phyloP scores from a whole-genome alignment of 2,329 filamentous ascomycete species.

The Ceratocystiopsis sp. region DNA sequence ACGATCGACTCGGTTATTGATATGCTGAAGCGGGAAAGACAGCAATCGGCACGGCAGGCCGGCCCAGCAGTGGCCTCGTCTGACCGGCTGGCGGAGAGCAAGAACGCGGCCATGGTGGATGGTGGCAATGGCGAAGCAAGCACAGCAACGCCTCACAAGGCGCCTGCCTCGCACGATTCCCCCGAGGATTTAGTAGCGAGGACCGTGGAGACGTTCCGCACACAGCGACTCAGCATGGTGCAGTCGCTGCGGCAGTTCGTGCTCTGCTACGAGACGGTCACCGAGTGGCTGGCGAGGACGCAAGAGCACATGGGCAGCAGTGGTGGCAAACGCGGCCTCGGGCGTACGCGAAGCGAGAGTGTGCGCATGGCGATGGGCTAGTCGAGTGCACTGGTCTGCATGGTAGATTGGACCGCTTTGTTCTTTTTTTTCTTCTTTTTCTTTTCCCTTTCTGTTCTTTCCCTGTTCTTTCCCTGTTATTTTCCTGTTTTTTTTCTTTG shows the following conservation, averaged over 20 bases:
- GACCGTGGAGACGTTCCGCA: slow-evolving; percentile 80
- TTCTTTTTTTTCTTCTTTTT: too few species aligned
- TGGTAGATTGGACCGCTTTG: too few species aligned
- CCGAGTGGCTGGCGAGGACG: slow-evolving; percentile 60
- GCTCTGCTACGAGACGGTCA: slow-evolving; percentile 85
- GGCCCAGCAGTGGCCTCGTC: background rate
- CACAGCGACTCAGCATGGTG: slow-evolving; percentile 87
- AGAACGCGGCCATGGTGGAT: slow-evolving; percentile 2
- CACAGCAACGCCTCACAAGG: too few species aligned
- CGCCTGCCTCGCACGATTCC: too few species aligned
- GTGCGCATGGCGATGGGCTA: slow-evolving; percentile 3
- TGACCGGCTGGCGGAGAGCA: background rate
- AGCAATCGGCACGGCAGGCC: background rate
- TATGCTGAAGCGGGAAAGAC: slow-evolving; percentile 75
- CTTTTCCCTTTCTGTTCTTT: too few species aligned
- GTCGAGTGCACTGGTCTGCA: background rate
- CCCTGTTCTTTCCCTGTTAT: too few species aligned
- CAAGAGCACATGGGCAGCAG: slow-evolving; percentile 18
- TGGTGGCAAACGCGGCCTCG: background rate
- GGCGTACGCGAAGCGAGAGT: slow-evolving; percentile 8
- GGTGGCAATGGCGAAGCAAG: background rate
- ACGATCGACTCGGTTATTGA: slow-evolving; percentile 92
- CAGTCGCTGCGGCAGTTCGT: slow-evolving; percentile 88
- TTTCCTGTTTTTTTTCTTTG: too few species aligned
- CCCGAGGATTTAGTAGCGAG: slow-evolving; percentile 51